Evolutionary conservation across 2,329 filamentous ascomycete species (phyloP).

Genomic region (Neofusicoccum cordaticola): DNA sequence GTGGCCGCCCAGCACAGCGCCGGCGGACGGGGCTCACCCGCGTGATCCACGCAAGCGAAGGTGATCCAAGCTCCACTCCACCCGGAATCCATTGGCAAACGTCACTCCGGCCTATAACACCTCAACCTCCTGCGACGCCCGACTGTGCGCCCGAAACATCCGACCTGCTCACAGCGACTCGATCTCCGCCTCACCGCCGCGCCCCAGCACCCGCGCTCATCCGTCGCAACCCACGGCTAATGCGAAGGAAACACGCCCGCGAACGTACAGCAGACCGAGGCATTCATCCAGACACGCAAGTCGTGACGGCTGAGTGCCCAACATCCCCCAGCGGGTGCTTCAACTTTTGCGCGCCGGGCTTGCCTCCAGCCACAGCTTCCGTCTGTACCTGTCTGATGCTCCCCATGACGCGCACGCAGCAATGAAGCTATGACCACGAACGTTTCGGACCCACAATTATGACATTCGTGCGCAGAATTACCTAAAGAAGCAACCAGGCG

Average conservation of each 20-base stretch:
- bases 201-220: background rate
- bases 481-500: background rate
- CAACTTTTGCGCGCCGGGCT: too few relatives aligned
- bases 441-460: background rate
- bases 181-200: background rate
- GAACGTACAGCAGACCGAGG: too few relatives aligned
- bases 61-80: constrained; percentile 7
- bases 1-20: background rate
- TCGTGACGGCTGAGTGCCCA: too few relatives aligned
- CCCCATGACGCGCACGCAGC: background rate
- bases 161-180: background rate
- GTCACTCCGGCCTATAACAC: background rate
- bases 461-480: background rate
- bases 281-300: too few relatives aligned
- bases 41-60: constrained; percentile 12
- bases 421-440: background rate
- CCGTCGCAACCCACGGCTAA: background rate
- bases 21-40: background rate
- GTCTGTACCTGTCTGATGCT: background rate
- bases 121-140: background rate
- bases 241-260: background rate
- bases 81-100: constrained; percentile 10
- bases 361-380: too few relatives aligned
- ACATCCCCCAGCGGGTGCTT: too few relatives aligned
- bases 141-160: background rate